Evolutionary conservation across 306 rosid genomes (phyloP), one percentile per base, ranked within the genome.

Genomic region (Castanospermum australe): DNA sequence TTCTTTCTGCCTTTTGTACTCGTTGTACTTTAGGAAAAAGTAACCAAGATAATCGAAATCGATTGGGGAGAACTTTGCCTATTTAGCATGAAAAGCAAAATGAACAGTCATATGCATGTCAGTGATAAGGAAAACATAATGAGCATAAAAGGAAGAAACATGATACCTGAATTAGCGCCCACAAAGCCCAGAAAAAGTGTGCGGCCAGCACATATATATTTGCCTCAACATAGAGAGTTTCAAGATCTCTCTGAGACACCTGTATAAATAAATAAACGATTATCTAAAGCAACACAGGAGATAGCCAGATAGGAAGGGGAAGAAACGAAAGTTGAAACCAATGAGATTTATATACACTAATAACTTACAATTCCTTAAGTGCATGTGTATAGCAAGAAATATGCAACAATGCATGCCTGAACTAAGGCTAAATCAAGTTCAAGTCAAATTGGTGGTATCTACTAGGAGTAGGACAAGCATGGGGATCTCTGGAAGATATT

Each of bases 121-220:
- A 59, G 5, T 48, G 63, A 36, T 10, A 33, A 6, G n/a, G 28
- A 35, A 67, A 71, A 56, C 39, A 54, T 68, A 78, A 54, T 36
- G 4, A 74, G 68, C 56, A 79, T 33, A 30, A 30, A 4, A 79
- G 32, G 74, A 47, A 64, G 41, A 79, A 87, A 54, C n/a, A 47
- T 45, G 12, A 36, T 84, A 96, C 99, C 99, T 96, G 99, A 72
- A 96, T 91, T 56, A 91, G n/a, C 50, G 87, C 99, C 99, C 99
- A 95, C 79, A 95, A 82, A 52, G 97, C 96, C 99, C 99, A 96
- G 80, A 77, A 83, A 81, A 96, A 28, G 89, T 96, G 96, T 0
- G 99, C 65, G 22, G 94, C 97, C 76, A 93, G 67, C 79, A 82
- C 79, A 78, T 80, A 96, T 30, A 90, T 83, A 82, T 93, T 96